Evolutionary conservation across 2,329 filamentous ascomycete genomes (phyloP).

Genomic region (Ampelomyces quisqualis): DNA sequence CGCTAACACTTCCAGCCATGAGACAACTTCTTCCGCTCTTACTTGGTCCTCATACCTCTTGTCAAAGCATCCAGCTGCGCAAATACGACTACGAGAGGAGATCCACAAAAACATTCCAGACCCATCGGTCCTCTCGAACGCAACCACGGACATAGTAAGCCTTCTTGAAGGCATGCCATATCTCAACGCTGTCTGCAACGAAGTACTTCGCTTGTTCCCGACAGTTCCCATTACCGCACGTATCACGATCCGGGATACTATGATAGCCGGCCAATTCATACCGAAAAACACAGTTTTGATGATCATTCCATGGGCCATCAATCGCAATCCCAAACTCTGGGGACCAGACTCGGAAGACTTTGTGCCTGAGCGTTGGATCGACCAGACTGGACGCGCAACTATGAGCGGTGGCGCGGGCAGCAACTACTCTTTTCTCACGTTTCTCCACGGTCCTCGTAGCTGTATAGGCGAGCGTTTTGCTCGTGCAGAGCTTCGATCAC

Average conservation of each 20-base stretch:
- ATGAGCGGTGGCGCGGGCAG: constrained; percentile 44
- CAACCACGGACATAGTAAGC: constrained; percentile 31
- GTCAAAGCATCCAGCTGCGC: constrained; percentile 64
- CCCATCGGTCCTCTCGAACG: constrained; percentile 19
- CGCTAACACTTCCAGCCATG: constrained; percentile 53
- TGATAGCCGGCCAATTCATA: constrained; percentile 38
- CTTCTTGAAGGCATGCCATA: constrained; percentile 49
- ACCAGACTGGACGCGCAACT: constrained; percentile 42
- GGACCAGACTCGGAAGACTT: constrained; percentile 46
- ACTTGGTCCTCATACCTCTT: constrained; percentile 75
- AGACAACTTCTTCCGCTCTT: constrained; percentile 74
- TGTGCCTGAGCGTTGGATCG: constrained; percentile 50
- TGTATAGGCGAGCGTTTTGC: constrained; percentile 46
- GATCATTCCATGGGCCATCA: constrained; percentile 47
- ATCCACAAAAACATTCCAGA: constrained; percentile 62
- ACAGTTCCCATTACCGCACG: constrained; percentile 42
- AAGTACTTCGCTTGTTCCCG: constrained; percentile 43
- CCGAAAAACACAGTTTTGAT: constrained; percentile 45
- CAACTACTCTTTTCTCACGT: constrained; percentile 47
- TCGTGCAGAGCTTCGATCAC: constrained; percentile 39
- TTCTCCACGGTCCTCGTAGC: constrained; percentile 46
- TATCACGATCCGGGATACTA: constrained; percentile 35
- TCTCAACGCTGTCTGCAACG: constrained; percentile 51
- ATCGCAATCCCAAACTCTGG: constrained; percentile 48
- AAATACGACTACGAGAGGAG: constrained; percentile 67